These are phyloP conservation scores for Trebouxia gelatinosa DNA, from an alignment of 163 green algal species.

Conservation along the genomic window DNA sequence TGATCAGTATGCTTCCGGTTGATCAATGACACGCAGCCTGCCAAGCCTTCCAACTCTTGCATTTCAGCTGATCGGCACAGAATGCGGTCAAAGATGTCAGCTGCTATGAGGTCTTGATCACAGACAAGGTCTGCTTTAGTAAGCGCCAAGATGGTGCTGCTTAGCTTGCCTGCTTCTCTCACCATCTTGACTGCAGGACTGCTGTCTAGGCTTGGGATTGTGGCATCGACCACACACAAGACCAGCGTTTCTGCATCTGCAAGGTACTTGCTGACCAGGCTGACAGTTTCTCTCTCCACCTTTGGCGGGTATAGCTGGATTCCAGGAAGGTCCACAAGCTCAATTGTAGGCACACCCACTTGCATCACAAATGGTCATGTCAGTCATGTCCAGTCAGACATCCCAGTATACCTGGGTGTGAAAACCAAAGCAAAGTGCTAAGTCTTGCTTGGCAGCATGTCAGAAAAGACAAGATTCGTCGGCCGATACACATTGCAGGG, in stretches of 20 bases:
- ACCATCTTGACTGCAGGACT: not conserved
- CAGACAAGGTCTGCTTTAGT: constrained; percentile 25
- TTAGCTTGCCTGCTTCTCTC: not conserved
- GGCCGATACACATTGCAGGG: not conserved
- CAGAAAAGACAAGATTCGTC: not conserved
- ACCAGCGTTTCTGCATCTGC: constrained; percentile 5
- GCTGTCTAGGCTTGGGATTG: not conserved
- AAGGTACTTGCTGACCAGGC: constrained; percentile 2
- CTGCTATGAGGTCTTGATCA: not conserved
- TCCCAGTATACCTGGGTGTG: not conserved
- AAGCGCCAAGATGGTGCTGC: constrained; percentile 23
- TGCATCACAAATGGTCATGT: no score
- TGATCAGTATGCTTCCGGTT: not conserved
- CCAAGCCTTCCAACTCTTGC: not conserved
- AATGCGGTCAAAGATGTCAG: not conserved
- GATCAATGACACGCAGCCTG: not conserved
- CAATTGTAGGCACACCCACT: constrained; percentile 4
- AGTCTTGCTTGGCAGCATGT: not conserved
- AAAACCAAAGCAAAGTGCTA: not conserved
- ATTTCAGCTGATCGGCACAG: not conserved
- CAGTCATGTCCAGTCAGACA: no score
- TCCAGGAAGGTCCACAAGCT: constrained; percentile 19
- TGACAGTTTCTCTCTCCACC: not conserved
- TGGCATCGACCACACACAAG: constrained; percentile 20
- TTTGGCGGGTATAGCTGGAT: not conserved